phyloP scores from a whole-genome alignment of 345 rosid species.

The Sisymbrium altissimum region DNA sequence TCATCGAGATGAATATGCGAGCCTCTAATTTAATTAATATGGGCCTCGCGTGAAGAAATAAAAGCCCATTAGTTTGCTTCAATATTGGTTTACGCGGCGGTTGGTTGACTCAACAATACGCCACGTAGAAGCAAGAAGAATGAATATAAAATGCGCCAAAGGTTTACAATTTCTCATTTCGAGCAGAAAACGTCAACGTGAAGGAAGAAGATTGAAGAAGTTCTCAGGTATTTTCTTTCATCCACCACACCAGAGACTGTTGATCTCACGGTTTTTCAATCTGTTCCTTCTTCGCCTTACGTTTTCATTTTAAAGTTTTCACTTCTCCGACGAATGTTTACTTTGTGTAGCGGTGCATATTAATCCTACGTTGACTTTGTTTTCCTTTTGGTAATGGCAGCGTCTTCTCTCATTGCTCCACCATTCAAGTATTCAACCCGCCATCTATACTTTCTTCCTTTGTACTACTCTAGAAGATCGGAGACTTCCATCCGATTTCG shows the following conservation, averaged over 20 bases:
- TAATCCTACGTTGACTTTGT: not conserved
- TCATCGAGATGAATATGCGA: not conserved
- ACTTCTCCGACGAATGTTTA: not conserved
- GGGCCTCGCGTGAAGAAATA: not conserved
- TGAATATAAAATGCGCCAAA: not conserved
- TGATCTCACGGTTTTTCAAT: not conserved
- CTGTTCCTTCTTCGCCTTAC: not conserved
- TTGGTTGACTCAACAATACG: not conserved
- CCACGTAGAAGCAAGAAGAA: constrained; percentile 15
- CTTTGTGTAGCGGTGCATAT: not conserved
- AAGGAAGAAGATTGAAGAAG: not conserved
- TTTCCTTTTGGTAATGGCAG: constrained; percentile 19
- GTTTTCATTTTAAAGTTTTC: not conserved
- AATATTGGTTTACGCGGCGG: not conserved
- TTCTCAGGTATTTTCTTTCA: not conserved
- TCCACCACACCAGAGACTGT: not conserved
- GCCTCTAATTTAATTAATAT: not conserved
- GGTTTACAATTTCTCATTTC: not conserved
- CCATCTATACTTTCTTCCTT: not conserved
- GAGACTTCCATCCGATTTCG: not conserved
- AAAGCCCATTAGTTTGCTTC: constrained; percentile 16
- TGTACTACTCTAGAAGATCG: not conserved
- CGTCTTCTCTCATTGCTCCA: constrained; percentile 16
- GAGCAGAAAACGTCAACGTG: not conserved
- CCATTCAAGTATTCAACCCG: not conserved